These are phyloP conservation scores for Coemansia sp. DNA, from an alignment of 371 early-diverging fungal genomes.

Conservation along the genomic window DNA sequence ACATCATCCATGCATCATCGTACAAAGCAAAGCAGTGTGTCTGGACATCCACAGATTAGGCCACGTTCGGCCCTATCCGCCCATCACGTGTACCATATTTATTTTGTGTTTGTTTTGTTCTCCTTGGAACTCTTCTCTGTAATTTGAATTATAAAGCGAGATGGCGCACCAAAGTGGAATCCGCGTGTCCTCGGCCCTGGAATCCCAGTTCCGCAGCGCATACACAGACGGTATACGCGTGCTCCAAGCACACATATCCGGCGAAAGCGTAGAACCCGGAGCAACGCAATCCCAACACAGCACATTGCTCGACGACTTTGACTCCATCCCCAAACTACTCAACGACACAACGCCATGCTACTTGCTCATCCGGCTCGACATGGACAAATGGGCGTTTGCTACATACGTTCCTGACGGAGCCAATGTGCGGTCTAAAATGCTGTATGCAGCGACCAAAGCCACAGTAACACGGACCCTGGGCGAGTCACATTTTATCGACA, in stretches of 20 bases:
- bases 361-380: conserved; percentile 67
- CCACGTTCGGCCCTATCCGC: no score
- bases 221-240: conserved; percentile 12
- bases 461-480: conserved; percentile 76
- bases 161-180: conserved; percentile 51
- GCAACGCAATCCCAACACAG: conserved; percentile 3
- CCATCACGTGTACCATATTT: no score
- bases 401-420: conserved; percentile 80
- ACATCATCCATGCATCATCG: no score
- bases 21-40: no score
- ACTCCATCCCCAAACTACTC: conserved; percentile 55
- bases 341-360: conserved; percentile 65
- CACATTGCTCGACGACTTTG: conserved; percentile 54
- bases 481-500: conserved; percentile 73
- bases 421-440: conserved; percentile 83
- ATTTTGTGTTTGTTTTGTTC: no score
- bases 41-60: no score
- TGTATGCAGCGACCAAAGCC: conserved; percentile 81
- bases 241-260: conserved; percentile 25
- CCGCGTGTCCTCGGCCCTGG: conserved; percentile 29
- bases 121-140: background rate
- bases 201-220: conserved; percentile 17
- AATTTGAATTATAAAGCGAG: background rate
- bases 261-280: conserved; percentile 22
- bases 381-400: conserved; percentile 68